Evolutionary conservation across 2,329 filamentous ascomycete genomes (phyloP), one percentile per base, ranked within the genome.

Genomic region (Nigrospora oryzae): DNA sequence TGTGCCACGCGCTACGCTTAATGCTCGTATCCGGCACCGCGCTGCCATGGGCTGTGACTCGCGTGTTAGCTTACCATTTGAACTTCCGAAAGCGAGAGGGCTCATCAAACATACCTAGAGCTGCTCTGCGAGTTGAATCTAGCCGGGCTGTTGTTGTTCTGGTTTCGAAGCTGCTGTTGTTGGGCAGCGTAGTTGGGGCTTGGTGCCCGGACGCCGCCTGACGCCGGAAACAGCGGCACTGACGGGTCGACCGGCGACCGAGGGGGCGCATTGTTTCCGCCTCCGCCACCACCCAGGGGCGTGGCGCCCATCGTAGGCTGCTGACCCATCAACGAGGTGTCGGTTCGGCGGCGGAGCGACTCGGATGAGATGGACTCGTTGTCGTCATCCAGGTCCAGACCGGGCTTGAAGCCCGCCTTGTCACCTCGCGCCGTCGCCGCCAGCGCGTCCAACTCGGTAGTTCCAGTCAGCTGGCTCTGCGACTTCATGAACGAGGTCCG

Each of bases 401-500:
- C 71, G 44, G 73, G 68, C 56, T 77, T 79, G 53, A 75, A 72
- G 32, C 69, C 69, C 16, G 61, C 60, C 61, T 83, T 83, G 56
- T 90, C 86, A 47, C 86, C 86, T 55, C 87, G 81, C 19, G 88
- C 88, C 14, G 87, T 91, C 16, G 83, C 86, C 52, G 85, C 88
- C 43, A 93, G 73, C 3, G 88, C 88, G 61, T 93, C 87, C 41
- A 94, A 74, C 65, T 94, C 87, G 3, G 84, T 90, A 13, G 82
- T 85, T 30, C 65, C 65, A 14, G 63, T 77, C 40, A 93, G 71
- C 55, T 87, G 80, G 11, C 84, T 83, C 59, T 89, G 84, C 23
- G 86, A 91, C 70, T 93, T 93, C 77, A 93, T 91, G 70, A 94
- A 94, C 12, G 86, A 91, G 44, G 85, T 85, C 56, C 88, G 83